These are phyloP conservation scores for Fusarium duplospermum DNA, from an alignment of 2,329 filamentous ascomycete species.

Conservation along the genomic window DNA sequence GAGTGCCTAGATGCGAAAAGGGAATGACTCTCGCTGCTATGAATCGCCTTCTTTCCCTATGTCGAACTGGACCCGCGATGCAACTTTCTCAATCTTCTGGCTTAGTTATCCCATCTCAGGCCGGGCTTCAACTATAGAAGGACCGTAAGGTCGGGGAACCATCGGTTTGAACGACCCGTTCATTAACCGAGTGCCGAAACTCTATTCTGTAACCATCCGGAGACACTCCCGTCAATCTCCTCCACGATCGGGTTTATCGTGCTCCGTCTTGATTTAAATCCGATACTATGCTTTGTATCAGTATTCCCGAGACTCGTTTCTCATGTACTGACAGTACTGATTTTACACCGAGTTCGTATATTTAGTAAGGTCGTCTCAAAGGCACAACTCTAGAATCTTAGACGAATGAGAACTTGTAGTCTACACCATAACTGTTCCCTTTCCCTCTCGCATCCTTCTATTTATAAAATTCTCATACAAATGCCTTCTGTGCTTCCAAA, in stretches of 20 bases:
- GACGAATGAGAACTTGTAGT: background rate
- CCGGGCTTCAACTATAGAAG: too few relatives aligned
- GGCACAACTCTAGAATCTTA: background rate
- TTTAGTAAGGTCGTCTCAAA: background rate
- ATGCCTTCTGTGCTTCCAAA: background rate
- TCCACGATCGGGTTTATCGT: background rate
- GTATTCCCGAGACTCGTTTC: background rate
- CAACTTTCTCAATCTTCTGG: too few relatives aligned
- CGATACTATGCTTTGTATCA: background rate
- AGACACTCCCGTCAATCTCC: background rate
- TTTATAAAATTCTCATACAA: accelerated
- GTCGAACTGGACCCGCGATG: too few relatives aligned
- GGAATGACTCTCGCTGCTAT: too few relatives aligned
- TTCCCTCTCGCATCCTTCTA: background rate
- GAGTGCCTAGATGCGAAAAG: too few relatives aligned
- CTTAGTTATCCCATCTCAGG: too few relatives aligned
- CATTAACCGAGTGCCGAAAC: background rate
- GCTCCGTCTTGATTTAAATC: background rate
- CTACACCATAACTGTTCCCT: background rate
- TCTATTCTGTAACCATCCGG: background rate
- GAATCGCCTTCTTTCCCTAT: too few relatives aligned
- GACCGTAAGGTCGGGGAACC: background rate
- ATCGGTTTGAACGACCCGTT: background rate
- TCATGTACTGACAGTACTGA: background rate
- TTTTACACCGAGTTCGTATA: background rate